A percentile compares a stretch with the other conserved stretches of the same genome.
phyloP scores from a whole-genome alignment of 805 yeast species.

The Lipomyces starkeyi region DNA sequence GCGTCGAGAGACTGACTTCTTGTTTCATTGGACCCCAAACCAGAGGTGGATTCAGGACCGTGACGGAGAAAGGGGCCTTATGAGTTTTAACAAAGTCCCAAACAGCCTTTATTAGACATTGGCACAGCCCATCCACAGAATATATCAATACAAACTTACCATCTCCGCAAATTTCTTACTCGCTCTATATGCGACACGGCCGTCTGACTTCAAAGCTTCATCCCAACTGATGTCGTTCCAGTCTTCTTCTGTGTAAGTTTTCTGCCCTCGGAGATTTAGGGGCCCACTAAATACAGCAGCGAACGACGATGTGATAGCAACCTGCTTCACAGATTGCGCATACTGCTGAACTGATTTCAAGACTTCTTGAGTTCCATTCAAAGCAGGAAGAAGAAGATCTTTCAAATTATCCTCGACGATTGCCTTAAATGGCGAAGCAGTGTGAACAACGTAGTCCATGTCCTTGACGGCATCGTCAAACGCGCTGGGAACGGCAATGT shows the following conservation, averaged over 20 bases:
- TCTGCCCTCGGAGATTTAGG: conserved; percentile 25
- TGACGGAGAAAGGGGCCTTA: conserved; percentile 37
- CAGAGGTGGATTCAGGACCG: conserved; percentile 42
- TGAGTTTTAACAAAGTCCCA: conserved; percentile 56
- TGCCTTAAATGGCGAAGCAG: conserved; percentile 49
- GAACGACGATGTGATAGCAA: conserved; percentile 58
- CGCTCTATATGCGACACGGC: conserved; percentile 40
- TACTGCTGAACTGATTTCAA: conserved; percentile 55
- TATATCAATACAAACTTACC: conserved; percentile 42
- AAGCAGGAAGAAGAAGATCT: conserved; percentile 55
- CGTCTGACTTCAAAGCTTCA: conserved; percentile 23
- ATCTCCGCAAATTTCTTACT: conserved; percentile 55
- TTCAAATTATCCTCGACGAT: conserved; percentile 46
- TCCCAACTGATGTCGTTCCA: conserved; percentile 50
- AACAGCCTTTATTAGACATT: conserved; percentile 54
- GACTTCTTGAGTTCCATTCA: conserved; percentile 60
- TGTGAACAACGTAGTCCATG: conserved; percentile 48
- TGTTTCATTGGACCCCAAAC: conserved; percentile 44
- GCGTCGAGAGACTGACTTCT: conserved; percentile 37
- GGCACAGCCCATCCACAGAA: no score
- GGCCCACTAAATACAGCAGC: conserved; percentile 53
- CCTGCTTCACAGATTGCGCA: conserved; percentile 51
- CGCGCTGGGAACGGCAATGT: conserved; percentile 49
- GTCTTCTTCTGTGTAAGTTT: conserved; percentile 42
- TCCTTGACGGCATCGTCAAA: conserved; percentile 44